Evolutionary conservation across 306 rosid genomes (phyloP).

Genomic region (Rosa persica): DNA sequence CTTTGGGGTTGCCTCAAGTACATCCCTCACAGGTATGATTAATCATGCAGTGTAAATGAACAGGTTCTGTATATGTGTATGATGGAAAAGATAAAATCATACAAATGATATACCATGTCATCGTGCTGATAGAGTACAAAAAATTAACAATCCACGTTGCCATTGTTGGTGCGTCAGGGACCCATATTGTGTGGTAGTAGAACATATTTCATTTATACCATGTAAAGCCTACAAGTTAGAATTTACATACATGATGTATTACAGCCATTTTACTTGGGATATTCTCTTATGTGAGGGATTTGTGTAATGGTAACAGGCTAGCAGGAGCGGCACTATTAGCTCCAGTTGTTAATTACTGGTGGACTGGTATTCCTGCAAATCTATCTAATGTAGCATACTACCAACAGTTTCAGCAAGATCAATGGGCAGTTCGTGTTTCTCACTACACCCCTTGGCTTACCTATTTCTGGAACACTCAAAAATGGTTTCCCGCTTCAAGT

Average conservation of each 20-base stretch:
- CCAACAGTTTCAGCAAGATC: slow-evolving; percentile 45
- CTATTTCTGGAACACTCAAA: slow-evolving; percentile 91
- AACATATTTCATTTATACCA: background rate
- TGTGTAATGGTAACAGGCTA: slow-evolving; percentile 47
- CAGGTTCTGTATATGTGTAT: background rate
- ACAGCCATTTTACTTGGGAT: background rate
- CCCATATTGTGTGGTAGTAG: background rate
- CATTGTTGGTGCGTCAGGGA: background rate
- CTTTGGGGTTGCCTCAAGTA: slow-evolving; percentile 79
- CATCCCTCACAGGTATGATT: slow-evolving; percentile 78
- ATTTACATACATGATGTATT: background rate
- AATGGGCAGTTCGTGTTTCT: slow-evolving; percentile 69
- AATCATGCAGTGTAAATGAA: slow-evolving; percentile 7
- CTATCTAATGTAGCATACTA: slow-evolving; percentile 51
- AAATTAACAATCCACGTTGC: background rate
- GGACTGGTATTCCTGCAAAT: slow-evolving; percentile 74
- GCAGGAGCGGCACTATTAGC: slow-evolving; percentile 74
- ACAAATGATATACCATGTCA: background rate
- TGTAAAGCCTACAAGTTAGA: background rate
- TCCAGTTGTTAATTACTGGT: slow-evolving; percentile 81
- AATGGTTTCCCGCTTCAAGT: slow-evolving; percentile 60
- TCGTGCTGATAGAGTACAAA: background rate
- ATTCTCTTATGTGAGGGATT: slow-evolving; percentile 6
- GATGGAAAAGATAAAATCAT: background rate
- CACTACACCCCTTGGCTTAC: slow-evolving; percentile 85